Percentiles rank a stretch among this genome's conserved stretches.
These are phyloP conservation scores for Mortierella sp. DNA, from an alignment of 371 early-diverging fungal species.

Conservation along the genomic window DNA sequence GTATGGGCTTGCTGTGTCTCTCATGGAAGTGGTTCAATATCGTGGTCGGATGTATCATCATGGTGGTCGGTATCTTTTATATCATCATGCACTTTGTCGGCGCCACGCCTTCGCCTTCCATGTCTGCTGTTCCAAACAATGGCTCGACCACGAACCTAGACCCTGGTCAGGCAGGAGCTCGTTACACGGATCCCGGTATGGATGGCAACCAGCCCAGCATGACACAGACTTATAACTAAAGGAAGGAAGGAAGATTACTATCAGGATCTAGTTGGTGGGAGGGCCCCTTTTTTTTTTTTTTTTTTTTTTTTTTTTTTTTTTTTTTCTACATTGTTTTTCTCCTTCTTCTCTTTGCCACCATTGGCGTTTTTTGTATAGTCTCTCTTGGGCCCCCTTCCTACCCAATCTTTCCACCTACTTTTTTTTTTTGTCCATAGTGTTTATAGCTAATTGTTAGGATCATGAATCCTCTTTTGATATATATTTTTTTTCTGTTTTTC, in stretches of 20 bases:
- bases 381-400: too few species aligned
- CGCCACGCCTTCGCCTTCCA: constrained; percentile 49
- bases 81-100: constrained; percentile 50
- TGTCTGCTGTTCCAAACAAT: constrained; percentile 43
- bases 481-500: too few species aligned
- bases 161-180: constrained; percentile 14
- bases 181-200: constrained; percentile 25
- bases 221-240: constrained; percentile 24
- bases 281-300: neutral
- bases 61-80: constrained; percentile 38
- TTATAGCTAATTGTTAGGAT: too few species aligned
- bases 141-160: constrained; percentile 27
- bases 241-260: neutral
- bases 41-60: constrained; percentile 38
- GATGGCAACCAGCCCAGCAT: constrained; percentile 32
- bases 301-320: too few species aligned
- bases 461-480: too few species aligned
- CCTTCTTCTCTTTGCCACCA: too few species aligned
- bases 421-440: too few species aligned
- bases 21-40: constrained; percentile 49
- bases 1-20: constrained; percentile 12
- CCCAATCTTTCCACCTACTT: too few species aligned
- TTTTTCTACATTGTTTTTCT: too few species aligned
- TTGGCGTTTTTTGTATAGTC: too few species aligned
- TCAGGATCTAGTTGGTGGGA: neutral